These are phyloP conservation scores for Cordyceps javanica DNA, from an alignment of 2,329 filamentous ascomycete species.

Conservation along the genomic window DNA sequence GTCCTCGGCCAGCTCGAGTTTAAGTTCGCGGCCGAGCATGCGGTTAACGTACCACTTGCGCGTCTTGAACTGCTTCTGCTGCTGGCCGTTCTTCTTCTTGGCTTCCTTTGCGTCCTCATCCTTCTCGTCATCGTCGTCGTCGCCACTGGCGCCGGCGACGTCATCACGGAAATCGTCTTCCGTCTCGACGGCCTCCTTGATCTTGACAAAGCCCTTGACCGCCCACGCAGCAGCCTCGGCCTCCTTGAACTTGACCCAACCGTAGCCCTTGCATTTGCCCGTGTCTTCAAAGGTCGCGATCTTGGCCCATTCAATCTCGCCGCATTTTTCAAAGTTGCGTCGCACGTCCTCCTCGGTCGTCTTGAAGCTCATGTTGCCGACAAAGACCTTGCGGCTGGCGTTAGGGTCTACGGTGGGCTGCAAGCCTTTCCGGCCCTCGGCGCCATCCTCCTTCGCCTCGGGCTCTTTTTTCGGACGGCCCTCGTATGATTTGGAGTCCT, in stretches of 20 bases:
- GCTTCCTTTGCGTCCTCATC: slow-evolving; percentile 34
- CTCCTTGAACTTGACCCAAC: slow-evolving; percentile 87
- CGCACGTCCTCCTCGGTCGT: slow-evolving; percentile 74
- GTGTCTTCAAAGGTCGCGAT: slow-evolving; percentile 93
- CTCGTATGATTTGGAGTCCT: slow-evolving; percentile 83
- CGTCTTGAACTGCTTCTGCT: slow-evolving; percentile 48
- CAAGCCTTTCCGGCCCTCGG: slow-evolving; percentile 17
- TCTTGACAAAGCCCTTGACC: slow-evolving; percentile 73
- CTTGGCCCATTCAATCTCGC: slow-evolving; percentile 74
- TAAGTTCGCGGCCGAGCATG: slow-evolving; percentile 71
- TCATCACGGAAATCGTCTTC: slow-evolving; percentile 54
- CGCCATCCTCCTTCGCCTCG: slow-evolving; percentile 24
- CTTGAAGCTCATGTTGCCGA: slow-evolving; percentile 83
- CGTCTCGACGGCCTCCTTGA: slow-evolving; percentile 59
- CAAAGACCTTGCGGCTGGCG: slow-evolving; percentile 71
- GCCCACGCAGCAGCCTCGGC: slow-evolving; percentile 61
- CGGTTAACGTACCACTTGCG: slow-evolving; percentile 81
- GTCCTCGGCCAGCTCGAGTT: slow-evolving; percentile 92
- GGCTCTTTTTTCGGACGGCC: slow-evolving; percentile 71
- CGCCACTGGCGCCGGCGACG: slow-evolving; percentile 30
- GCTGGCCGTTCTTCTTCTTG: slow-evolving; percentile 26
- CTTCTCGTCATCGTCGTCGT: neutral
- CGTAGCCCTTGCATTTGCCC: slow-evolving; percentile 96
- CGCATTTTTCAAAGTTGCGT: slow-evolving; percentile 79
- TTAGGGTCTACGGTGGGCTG: slow-evolving; percentile 39